Evolutionary conservation across 805 yeast species (phyloP).

Genomic region (Alloascoidea hylecoeti): DNA sequence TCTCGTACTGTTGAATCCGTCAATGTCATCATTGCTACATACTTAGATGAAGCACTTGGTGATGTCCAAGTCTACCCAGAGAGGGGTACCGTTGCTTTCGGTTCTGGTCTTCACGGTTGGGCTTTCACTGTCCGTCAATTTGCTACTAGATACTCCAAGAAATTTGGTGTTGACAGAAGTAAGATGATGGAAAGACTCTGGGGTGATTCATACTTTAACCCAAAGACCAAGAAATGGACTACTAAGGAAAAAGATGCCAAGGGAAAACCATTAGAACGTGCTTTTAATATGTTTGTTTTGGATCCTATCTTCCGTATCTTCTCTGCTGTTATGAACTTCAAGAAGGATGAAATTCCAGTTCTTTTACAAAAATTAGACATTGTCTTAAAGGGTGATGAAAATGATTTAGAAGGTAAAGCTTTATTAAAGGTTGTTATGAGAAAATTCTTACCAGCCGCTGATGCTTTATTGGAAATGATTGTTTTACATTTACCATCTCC

Average conservation of each 20-base stretch:
- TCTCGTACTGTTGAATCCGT: conserved; percentile 87
- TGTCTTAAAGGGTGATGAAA: conserved; percentile 70
- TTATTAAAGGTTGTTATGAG: conserved; percentile 82
- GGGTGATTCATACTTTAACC: conserved; percentile 92
- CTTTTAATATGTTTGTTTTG: conserved; percentile 85
- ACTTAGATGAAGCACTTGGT: conserved; percentile 64
- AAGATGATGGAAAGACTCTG: conserved; percentile 91
- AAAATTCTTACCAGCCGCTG: conserved; percentile 92
- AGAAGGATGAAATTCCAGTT: conserved; percentile 74
- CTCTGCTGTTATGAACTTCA: conserved; percentile 81
- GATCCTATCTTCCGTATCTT: conserved; percentile 87
- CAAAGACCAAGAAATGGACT: conserved; percentile 89
- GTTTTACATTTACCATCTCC: conserved; percentile 85
- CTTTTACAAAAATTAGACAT: conserved; percentile 73
- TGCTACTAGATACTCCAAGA: conserved; percentile 78
- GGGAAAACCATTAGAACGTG: conserved; percentile 78
- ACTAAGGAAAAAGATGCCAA: conserved; percentile 73
- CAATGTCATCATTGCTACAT: conserved; percentile 78
- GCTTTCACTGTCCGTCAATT: conserved; percentile 88
- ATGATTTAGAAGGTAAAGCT: conserved; percentile 85
- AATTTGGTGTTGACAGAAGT: conserved; percentile 78
- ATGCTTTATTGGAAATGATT: conserved; percentile 85
- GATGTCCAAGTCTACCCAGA: conserved; percentile 86
- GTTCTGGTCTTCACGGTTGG: conserved; percentile 95
- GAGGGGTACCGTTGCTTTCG: conserved; percentile 85